Conservation (phyloP, 129 eudicot genomes). For the Flaveria linearis region DNA sequence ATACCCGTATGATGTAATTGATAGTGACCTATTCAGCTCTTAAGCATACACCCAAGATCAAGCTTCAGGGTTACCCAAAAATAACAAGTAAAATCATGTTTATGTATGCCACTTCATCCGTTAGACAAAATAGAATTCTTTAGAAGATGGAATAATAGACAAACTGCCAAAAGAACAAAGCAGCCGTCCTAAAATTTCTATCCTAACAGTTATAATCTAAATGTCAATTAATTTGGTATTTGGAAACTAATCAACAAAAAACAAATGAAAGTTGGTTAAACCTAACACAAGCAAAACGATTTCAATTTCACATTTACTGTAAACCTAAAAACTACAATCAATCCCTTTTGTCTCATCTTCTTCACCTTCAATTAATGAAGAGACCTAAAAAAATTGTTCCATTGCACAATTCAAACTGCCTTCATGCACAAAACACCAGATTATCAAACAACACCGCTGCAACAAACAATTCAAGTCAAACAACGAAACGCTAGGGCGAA, state of each 20-base stretch:
- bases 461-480: constrained; percentile 17
- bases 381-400: constrained; percentile 10
- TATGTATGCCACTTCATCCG: neutral
- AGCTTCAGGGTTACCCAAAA: no score
- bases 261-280: neutral
- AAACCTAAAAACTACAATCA: neutral
- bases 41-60: no score
- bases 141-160: neutral
- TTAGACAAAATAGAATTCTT: neutral
- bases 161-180: neutral
- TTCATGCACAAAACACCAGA: constrained; percentile 21
- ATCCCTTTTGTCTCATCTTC: neutral
- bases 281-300: constrained; percentile 22
- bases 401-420: constrained; percentile 22
- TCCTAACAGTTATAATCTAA: neutral
- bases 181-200: neutral
- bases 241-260: neutral
- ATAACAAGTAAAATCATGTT: no score
- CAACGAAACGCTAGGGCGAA: constrained; percentile 25
- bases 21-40: no score
- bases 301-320: constrained; percentile 12
- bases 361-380: constrained; percentile 2
- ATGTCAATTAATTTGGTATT: constrained; percentile 5
- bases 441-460: neutral
- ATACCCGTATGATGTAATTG: no score